Base-by-base conservation (phyloP, 2,329 filamentous ascomycete species). In the Aspergillus sp. region DNA sequence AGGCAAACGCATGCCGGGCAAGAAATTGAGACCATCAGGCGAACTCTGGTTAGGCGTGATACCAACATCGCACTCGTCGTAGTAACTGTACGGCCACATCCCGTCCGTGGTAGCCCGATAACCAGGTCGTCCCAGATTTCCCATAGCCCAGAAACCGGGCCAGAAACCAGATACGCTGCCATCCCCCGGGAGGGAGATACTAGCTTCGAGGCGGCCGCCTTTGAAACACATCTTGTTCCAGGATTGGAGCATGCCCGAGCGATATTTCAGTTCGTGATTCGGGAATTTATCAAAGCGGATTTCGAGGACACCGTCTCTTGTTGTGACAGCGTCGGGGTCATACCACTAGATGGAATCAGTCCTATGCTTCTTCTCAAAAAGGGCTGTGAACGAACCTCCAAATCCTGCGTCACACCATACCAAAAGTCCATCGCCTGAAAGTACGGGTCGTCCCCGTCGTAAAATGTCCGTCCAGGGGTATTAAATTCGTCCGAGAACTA, bases 121-220 rank as follows among this genome's bases (percentile, higher is more conserved):
- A 10, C 84, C 84, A 22, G 84, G 81, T 53, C 84, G 76, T 33
- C 80, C 84, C 19, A 88, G 74, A 59, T 88, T 88, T 4, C 84
- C 84, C 82, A 88, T 86, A 0, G 83, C 75, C 84, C 84, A 88
- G 65, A 86, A 85, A 65, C 84, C 84, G 38, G 84, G 84, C 84
- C 84, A 88, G 66, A 87, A 84, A 49, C 84, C 84, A 47, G 80
- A 75, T 12, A 81, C 77, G 53, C 86, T 81, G 41, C 84, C 84
- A 42, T 74, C 68, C 13, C 84, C 84, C 12, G 84, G 84, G 5
- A 88, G 71, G 3, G 84, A 87, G 45, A 87, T 81, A 59, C 81
- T 84, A 17, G 83, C 83, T 67, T 88, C 84, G 12, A 88, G 61
- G 43, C 83, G 77, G 3, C 84, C 84, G 27, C 83, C 83, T 51